Evolutionary conservation across 2,329 filamentous ascomycete species (phyloP).

Genomic region (Pezicula rhizophila): DNA sequence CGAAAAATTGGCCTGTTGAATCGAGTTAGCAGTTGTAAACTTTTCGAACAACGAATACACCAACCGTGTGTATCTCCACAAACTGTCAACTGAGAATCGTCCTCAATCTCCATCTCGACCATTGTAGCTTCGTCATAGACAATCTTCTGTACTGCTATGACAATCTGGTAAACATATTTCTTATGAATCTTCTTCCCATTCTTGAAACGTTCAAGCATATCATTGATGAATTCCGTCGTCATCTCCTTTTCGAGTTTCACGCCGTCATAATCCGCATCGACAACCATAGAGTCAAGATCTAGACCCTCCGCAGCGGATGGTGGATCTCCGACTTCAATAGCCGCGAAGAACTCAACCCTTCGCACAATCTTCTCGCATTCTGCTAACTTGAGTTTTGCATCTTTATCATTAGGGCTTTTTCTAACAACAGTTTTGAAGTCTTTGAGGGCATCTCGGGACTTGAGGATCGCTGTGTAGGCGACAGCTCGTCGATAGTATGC

Average conservation of each 20-base stretch:
- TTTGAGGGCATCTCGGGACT: constrained; percentile 78
- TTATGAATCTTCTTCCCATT: constrained; percentile 88
- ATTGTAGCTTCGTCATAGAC: constrained; percentile 92
- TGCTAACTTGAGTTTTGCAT: constrained; percentile 82
- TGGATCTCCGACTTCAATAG: constrained; percentile 88
- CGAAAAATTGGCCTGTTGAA: constrained; percentile 83
- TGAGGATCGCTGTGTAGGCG: constrained; percentile 84
- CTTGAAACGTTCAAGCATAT: constrained; percentile 97
- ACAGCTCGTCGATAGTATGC: constrained; percentile 92
- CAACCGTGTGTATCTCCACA: constrained; percentile 94
- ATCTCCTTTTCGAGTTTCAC: constrained; percentile 72
- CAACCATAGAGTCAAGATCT: constrained; percentile 76
- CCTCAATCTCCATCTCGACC: constrained; percentile 82
- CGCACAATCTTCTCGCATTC: constrained; percentile 95
- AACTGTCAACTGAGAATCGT: constrained; percentile 78
- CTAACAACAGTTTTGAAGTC: constrained; percentile 90
- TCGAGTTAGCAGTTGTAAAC: background rate
- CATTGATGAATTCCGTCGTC: constrained; percentile 94
- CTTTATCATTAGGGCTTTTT: constrained; percentile 81
- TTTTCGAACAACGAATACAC: constrained; percentile 18
- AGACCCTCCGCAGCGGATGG: constrained; percentile 88
- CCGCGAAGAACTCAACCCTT: constrained; percentile 85
- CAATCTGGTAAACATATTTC: constrained; percentile 97
- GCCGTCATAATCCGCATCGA: constrained; percentile 84
- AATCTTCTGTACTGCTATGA: constrained; percentile 82